These are phyloP conservation scores for Pezicula radicicola DNA, from an alignment of 2,329 filamentous ascomycete species.

Conservation along the genomic window DNA sequence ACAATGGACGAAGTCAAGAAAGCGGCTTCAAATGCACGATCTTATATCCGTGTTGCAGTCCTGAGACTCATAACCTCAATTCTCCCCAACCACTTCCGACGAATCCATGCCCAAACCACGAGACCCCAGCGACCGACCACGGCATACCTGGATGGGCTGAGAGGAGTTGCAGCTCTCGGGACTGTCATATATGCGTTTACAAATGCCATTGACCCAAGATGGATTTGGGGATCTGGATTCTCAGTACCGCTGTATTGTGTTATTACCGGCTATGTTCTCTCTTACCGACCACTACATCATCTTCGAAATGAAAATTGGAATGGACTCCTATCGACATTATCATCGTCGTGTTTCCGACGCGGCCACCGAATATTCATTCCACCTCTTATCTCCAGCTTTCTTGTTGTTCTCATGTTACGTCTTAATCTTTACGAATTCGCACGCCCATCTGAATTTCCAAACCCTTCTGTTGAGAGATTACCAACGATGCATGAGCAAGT, in stretches of 20 bases:
- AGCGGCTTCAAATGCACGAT: no score
- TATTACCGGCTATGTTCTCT: conserved; percentile 42
- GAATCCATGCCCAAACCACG: no score
- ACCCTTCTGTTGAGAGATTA: neutral
- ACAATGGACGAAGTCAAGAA: no score
- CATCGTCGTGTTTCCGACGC: conserved; percentile 40
- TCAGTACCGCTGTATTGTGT: conserved; percentile 32
- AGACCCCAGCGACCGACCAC: conserved; percentile 20
- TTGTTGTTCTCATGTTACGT: conserved; percentile 31
- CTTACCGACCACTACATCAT: conserved; percentile 34
- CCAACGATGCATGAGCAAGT: no score
- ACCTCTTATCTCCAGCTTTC: conserved; percentile 35
- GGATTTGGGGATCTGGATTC: conserved; percentile 42
- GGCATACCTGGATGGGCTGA: conserved; percentile 41
- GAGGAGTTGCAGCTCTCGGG: conserved; percentile 38
- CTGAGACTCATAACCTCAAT: no score
- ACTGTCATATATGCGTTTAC: conserved; percentile 36
- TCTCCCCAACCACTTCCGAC: no score
- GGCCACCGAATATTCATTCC: conserved; percentile 40
- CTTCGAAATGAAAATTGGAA: conserved; percentile 31
- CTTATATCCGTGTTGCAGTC: no score
- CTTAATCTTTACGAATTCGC: conserved; percentile 21
- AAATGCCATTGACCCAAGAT: conserved; percentile 29
- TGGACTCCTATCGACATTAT: conserved; percentile 31
- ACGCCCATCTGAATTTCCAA: conserved; percentile 18